Conservation (phyloP, 2,329 filamentous ascomycete species). For the Neonectria hederae region DNA sequence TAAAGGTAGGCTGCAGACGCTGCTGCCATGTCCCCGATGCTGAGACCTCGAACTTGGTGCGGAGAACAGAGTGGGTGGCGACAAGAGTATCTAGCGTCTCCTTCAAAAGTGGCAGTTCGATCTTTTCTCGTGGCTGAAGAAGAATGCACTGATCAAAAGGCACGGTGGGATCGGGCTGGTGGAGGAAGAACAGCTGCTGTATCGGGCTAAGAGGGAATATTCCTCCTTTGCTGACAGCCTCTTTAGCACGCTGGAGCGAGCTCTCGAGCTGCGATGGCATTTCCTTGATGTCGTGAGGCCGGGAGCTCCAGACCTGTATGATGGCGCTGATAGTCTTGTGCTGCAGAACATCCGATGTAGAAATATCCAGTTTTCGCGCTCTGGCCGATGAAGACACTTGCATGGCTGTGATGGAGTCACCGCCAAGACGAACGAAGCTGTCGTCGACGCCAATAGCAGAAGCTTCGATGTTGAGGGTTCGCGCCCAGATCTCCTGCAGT, state of each 20-base stretch:
- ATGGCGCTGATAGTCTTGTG: constrained; percentile 9
- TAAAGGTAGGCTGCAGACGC: background rate
- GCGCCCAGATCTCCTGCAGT: constrained; percentile 48
- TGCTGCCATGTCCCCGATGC: too few relatives aligned
- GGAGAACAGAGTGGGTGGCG: too few relatives aligned
- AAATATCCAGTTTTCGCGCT: constrained; percentile 3
- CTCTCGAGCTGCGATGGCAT: background rate
- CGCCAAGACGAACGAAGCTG: constrained; percentile 60
- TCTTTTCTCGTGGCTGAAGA: background rate
- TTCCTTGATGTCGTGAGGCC: background rate
- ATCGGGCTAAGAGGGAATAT: constrained; percentile 3
- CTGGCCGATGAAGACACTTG: constrained; percentile 19
- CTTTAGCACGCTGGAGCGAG: background rate
- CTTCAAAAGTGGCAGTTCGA: too few relatives aligned
- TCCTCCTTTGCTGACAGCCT: background rate
- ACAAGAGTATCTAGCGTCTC: constrained; percentile 2
- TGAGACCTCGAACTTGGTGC: too few relatives aligned
- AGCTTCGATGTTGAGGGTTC: constrained; percentile 42
- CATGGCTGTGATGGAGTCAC: constrained; percentile 58
- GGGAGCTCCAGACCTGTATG: background rate
- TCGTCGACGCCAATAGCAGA: constrained; percentile 52
- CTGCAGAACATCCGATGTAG: constrained; percentile 18
- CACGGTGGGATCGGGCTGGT: constrained; percentile 9
- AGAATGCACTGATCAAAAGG: constrained; percentile 21
- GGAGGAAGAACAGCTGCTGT: constrained; percentile 24